phyloP scores from a whole-genome alignment of 1,139 yeast species.

The Suzukiozyma palmioleophila region DNA sequence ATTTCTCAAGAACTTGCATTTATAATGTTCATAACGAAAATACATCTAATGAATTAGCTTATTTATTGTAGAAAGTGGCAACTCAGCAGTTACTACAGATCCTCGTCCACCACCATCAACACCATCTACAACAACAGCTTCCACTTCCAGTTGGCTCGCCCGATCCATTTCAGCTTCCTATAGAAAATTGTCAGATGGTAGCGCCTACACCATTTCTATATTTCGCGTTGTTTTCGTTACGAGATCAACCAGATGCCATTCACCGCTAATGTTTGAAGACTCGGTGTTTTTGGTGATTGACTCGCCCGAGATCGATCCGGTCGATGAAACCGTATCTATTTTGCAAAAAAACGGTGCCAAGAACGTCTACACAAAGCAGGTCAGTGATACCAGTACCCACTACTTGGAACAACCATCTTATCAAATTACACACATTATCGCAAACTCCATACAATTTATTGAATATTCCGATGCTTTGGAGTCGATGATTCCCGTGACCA shows the following conservation, averaged over 20 bases:
- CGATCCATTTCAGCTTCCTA: no score
- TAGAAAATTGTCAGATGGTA: no score
- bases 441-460: constrained; percentile 50
- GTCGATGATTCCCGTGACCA: constrained; percentile 66
- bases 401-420: constrained; percentile 15
- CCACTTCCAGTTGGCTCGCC: no score
- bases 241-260: background rate
- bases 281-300: constrained; percentile 38
- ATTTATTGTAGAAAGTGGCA: no score
- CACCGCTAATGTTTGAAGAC: constrained; percentile 29
- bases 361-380: constrained; percentile 20
- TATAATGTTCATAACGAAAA: background rate
- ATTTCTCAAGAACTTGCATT: background rate
- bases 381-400: constrained; percentile 20
- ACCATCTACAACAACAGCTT: background rate
- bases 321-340: constrained; percentile 18
- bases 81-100: no score
- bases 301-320: constrained; percentile 20
- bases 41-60: background rate
- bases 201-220: background rate
- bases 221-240: constrained; percentile 2
- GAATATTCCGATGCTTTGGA: constrained; percentile 49
- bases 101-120: background rate
- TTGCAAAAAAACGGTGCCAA: constrained; percentile 20
- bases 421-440: constrained; percentile 49